phyloP scores from a whole-genome alignment of 2,329 filamentous ascomycete genomes.

The Cercospora sp. region DNA sequence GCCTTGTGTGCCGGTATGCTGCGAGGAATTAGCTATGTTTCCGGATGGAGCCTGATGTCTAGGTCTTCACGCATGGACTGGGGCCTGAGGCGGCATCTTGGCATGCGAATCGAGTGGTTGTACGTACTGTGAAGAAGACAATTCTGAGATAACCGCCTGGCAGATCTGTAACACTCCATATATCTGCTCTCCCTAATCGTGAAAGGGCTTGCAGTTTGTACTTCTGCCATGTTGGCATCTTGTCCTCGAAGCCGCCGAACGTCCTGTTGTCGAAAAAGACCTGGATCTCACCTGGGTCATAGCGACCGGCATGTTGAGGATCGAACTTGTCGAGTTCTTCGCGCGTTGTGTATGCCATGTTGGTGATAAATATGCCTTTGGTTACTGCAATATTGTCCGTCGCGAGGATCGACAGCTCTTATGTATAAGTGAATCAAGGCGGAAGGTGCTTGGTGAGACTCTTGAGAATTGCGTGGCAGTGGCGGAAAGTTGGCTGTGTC shows the following conservation, averaged over 20 bases:
- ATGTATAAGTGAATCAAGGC: not conserved
- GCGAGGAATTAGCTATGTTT: constrained; percentile 5
- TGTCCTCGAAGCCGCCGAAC: constrained; percentile 29
- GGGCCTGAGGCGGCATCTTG: not conserved
- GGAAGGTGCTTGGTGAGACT: not conserved
- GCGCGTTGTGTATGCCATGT: constrained; percentile 3
- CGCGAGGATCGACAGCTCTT: not conserved
- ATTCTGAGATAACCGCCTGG: constrained; percentile 35
- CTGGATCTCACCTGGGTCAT: constrained; percentile 36
- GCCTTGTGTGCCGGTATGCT: constrained; percentile 38
- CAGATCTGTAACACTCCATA: constrained; percentile 28
- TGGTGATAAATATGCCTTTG: not conserved
- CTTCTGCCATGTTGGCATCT: constrained; percentile 30
- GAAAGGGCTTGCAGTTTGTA: constrained; percentile 33
- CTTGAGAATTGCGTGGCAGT: constrained; percentile 2
- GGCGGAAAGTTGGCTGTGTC: constrained; percentile 3
- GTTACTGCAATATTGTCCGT: not conserved
- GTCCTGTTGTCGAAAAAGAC: constrained; percentile 39
- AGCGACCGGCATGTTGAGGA: constrained; percentile 28
- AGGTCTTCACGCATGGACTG: not conserved
- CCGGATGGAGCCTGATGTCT: not conserved
- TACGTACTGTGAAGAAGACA: constrained; percentile 36
- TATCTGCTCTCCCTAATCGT: constrained; percentile 30
- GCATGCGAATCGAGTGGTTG: not conserved
- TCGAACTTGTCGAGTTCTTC: constrained; percentile 30